Evolutionary conservation across 106 monocot genomes (phyloP).

Genomic region (Dioscorea zingiberensis): DNA sequence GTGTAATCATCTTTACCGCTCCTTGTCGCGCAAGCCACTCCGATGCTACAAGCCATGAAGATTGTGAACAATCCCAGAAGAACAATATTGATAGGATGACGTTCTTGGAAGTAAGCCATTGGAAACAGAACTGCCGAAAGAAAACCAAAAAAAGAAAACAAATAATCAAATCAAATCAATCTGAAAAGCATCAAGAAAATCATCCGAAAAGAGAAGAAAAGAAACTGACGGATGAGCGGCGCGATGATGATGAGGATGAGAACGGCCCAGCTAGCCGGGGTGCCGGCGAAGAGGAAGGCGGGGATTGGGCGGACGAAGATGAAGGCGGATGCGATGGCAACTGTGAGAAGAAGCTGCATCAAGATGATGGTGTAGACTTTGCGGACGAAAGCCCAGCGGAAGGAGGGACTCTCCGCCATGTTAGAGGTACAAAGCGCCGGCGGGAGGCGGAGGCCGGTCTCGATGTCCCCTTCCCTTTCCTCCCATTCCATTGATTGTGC

Average conservation of each 20-base stretch:
- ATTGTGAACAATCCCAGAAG: slow-evolving; percentile 50
- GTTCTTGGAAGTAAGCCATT: slow-evolving; percentile 27
- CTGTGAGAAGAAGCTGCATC: slow-evolving; percentile 37
- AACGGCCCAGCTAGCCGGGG: slow-evolving; percentile 11
- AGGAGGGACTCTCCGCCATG: slow-evolving; percentile 50
- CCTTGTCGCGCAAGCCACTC: slow-evolving; percentile 19
- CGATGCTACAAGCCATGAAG: slow-evolving; percentile 33
- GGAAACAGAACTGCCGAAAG: slow-evolving; percentile 36
- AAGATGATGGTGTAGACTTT: slow-evolving; percentile 55
- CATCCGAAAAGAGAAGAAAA: neutral
- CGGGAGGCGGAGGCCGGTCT: neutral
- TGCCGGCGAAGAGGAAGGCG: slow-evolving; percentile 33
- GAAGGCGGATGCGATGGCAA: slow-evolving; percentile 19
- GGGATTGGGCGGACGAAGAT: slow-evolving; percentile 26
- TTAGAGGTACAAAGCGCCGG: slow-evolving; percentile 30
- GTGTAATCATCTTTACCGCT: slow-evolving; percentile 18
- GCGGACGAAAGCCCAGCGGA: slow-evolving; percentile 60
- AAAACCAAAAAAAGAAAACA: neutral
- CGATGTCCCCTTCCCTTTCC: no score
- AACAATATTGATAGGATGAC: slow-evolving; percentile 46
- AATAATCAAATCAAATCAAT: neutral
- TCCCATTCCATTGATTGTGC: no score
- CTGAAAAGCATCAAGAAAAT: neutral
- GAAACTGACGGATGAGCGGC: slow-evolving; percentile 24
- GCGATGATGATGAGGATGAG: slow-evolving; percentile 16